Percentiles rank a stretch among this genome's conserved stretches.
These are phyloP conservation scores for Amanita polypyramis DNA, from an alignment of 768 basidiomycete species.

Conservation along the genomic window DNA sequence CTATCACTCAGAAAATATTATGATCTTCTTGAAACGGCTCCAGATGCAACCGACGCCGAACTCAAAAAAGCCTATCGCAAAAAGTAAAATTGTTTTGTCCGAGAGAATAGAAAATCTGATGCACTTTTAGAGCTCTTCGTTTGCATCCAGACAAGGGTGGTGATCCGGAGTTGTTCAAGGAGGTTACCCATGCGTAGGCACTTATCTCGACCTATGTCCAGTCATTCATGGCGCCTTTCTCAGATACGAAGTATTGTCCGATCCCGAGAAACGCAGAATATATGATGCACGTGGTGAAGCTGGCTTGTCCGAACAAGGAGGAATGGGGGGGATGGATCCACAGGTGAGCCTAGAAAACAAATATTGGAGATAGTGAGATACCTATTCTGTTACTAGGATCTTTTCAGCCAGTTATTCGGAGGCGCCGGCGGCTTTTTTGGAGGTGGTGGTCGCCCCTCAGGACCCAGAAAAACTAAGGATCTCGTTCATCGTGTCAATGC, in stretches of 20 bases:
- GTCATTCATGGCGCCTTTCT: conserved; percentile 4
- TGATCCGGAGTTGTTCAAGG: conserved; percentile 95
- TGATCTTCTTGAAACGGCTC: conserved; percentile 81
- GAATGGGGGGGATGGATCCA: conserved; percentile 95
- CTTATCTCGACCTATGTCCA: conserved; percentile 4
- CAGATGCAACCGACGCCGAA: conserved; percentile 71
- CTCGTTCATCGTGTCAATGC: conserved; percentile 95
- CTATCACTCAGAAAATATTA: conserved; percentile 63
- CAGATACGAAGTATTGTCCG: conserved; percentile 91
- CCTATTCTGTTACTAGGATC: conserved; percentile 42
- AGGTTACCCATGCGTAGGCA: conserved; percentile 91
- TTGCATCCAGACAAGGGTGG: conserved; percentile 93
- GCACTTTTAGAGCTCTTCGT: conserved; percentile 54
- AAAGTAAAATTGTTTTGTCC: conserved; percentile 39
- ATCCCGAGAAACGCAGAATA: conserved; percentile 66
- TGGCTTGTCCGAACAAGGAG: conserved; percentile 76
- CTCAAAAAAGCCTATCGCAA: conserved; percentile 95
- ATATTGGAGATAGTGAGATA: not conserved
- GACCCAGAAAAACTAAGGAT: conserved; percentile 92
- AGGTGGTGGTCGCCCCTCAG: conserved; percentile 52
- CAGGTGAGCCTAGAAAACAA: conserved; percentile 41
- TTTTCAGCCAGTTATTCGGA: conserved; percentile 95
- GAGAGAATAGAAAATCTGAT: not conserved
- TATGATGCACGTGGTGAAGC: conserved; percentile 94
- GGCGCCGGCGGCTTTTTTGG: conserved; percentile 73